These are phyloP conservation scores for Penicillium oxalicum DNA, from an alignment of 2,329 filamentous ascomycete species.

Conservation along the genomic window DNA sequence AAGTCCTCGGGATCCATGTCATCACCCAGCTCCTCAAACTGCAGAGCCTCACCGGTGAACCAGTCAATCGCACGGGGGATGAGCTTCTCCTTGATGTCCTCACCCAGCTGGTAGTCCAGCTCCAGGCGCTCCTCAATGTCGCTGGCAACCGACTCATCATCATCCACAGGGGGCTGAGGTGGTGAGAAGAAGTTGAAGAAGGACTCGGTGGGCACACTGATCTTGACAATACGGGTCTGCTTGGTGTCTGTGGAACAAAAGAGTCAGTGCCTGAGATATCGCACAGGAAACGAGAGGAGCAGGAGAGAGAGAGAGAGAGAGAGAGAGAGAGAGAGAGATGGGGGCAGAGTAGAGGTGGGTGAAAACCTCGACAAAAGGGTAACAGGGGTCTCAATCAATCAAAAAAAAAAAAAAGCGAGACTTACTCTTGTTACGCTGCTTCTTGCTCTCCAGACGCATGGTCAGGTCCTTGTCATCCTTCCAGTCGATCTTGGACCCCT, in stretches of 20 bases:
- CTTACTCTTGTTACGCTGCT: slow-evolving; percentile 99
- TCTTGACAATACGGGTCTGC: slow-evolving; percentile 97
- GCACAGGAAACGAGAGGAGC: neutral
- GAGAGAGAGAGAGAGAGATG: neutral
- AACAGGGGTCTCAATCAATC: neutral
- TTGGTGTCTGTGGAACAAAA: slow-evolving; percentile 68
- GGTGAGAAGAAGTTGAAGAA: slow-evolving; percentile 99
- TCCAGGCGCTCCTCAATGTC: slow-evolving; percentile 98
- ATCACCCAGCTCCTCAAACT: slow-evolving; percentile 88
- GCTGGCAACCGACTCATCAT: slow-evolving; percentile 63
- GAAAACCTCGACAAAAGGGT: neutral
- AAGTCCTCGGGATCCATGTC: slow-evolving; percentile 77
- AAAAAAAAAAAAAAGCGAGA: slow-evolving; percentile 4
- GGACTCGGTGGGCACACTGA: slow-evolving; percentile 95
- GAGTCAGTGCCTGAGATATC: neutral
- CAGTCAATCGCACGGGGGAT: slow-evolving; percentile 98
- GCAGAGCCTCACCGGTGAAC: slow-evolving; percentile 97
- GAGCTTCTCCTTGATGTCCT: slow-evolving; percentile 99
- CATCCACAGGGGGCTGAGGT: slow-evolving; percentile 73
- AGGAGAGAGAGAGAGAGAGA: neutral
- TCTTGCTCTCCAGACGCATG: slow-evolving; percentile 94
- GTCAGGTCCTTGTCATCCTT: slow-evolving; percentile 89
- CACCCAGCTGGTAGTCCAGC: slow-evolving; percentile 91
- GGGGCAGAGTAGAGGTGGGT: too few relatives aligned
- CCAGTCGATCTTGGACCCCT: slow-evolving; percentile 98